Conservation (phyloP, 2,329 filamentous ascomycete genomes). For the Aspergillus terreus region DNA sequence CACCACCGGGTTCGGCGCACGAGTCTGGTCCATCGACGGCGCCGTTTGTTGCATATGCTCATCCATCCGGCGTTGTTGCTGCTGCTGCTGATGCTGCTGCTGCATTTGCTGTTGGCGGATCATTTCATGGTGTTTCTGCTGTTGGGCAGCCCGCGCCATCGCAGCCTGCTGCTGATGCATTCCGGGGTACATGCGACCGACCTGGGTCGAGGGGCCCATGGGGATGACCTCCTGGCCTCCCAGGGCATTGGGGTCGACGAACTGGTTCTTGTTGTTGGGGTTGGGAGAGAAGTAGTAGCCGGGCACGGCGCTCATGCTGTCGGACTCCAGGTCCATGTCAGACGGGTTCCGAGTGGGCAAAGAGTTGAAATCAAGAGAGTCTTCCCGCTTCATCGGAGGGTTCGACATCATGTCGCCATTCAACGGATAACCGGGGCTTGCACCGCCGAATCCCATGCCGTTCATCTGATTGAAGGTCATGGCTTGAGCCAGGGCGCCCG, state of each 20-base stretch:
- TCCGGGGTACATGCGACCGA: constrained; percentile 81
- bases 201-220: constrained; percentile 49
- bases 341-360: constrained; percentile 55
- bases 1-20: constrained; percentile 62
- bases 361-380: constrained; percentile 66
- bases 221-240: constrained; percentile 58
- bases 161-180: constrained; percentile 89
- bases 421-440: constrained; percentile 44
- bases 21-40: constrained; percentile 29
- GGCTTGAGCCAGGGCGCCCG: constrained; percentile 75
- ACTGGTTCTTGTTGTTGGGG: constrained; percentile 46
- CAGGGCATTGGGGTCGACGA: constrained; percentile 71
- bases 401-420: constrained; percentile 61
- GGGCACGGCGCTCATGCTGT: constrained; percentile 56
- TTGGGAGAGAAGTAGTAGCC: constrained; percentile 62
- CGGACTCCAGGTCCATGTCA: constrained; percentile 66
- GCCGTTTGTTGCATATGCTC: constrained; percentile 25
- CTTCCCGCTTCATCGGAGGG: constrained; percentile 32
- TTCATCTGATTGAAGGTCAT: constrained; percentile 68
- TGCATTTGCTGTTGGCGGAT: constrained; percentile 57
- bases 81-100: constrained; percentile 26
- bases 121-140: constrained; percentile 59
- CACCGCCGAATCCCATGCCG: constrained; percentile 35
- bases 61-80: constrained; percentile 28
- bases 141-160: constrained; percentile 68